A percentile compares a stretch with the other conserved stretches of the same genome.
phyloP scores from a whole-genome alignment of 805 yeast genomes.

The Lachancea lanzarotensis region DNA sequence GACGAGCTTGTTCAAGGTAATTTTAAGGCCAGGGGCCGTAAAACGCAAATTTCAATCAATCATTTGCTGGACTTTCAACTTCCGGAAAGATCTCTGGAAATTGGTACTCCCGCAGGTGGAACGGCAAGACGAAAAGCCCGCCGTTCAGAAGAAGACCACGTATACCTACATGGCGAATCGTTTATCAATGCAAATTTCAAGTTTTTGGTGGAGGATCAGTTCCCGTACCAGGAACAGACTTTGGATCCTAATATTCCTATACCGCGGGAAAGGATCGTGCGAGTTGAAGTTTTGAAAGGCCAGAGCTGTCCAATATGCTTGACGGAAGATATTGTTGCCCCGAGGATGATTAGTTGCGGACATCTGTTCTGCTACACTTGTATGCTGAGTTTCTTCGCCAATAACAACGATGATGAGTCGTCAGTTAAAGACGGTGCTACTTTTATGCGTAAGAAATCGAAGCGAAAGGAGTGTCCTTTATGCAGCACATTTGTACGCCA shows the following conservation, averaged over 20 bases:
- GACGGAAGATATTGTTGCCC: slow-evolving; percentile 77
- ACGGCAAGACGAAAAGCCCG: slow-evolving; percentile 23
- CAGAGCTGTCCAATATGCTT: slow-evolving; percentile 91
- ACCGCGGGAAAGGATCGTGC: slow-evolving; percentile 49
- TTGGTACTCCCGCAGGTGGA: slow-evolving; percentile 10
- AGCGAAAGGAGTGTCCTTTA: slow-evolving; percentile 70
- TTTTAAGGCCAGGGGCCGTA: slow-evolving; percentile 33
- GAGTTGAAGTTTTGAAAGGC: slow-evolving; percentile 70
- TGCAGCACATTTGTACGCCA: slow-evolving; percentile 56
- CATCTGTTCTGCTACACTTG: slow-evolving; percentile 87
- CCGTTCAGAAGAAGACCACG: slow-evolving; percentile 28
- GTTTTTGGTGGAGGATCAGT: slow-evolving; percentile 65
- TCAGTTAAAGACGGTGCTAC: slow-evolving; percentile 29
- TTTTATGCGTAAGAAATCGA: slow-evolving; percentile 36
- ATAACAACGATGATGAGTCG: slow-evolving; percentile 42
- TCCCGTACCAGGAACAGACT: slow-evolving; percentile 50
- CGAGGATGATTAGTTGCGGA: slow-evolving; percentile 93
- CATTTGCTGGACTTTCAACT: slow-evolving; percentile 57
- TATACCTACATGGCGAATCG: slow-evolving; percentile 55
- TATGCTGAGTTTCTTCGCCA: slow-evolving; percentile 53
- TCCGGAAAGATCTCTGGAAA: slow-evolving; percentile 34
- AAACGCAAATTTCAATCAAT: slow-evolving; percentile 48
- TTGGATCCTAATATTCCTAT: slow-evolving; percentile 73
- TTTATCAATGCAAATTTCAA: slow-evolving; percentile 80
- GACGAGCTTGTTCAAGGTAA: slow-evolving; percentile 32